phyloP scores from a whole-genome alignment of 2,329 filamentous ascomycete genomes.

The Alternaria hordeiaustralica region DNA sequence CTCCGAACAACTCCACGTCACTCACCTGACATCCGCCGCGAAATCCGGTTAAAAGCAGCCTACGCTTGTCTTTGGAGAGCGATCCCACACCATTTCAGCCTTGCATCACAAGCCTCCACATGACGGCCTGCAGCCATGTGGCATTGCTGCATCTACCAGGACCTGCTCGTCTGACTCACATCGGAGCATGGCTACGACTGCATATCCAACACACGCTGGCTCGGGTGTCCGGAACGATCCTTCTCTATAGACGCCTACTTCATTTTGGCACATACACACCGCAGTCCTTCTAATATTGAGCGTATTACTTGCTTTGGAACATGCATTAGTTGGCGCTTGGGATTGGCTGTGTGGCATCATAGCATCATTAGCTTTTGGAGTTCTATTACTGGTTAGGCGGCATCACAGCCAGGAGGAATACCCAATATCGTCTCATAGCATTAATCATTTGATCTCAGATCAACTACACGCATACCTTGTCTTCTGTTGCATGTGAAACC shows the following conservation, averaged over 20 bases:
- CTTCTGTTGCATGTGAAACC: constrained; percentile 14
- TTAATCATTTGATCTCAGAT: constrained; percentile 29
- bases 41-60: constrained; percentile 28
- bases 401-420: constrained; percentile 31
- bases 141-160: constrained; percentile 27
- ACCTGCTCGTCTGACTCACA: constrained; percentile 33
- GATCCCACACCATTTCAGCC: constrained; percentile 23
- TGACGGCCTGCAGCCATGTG: constrained; percentile 20
- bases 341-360: constrained; percentile 21
- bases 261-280: constrained; percentile 25
- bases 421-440: constrained; percentile 26
- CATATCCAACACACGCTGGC: constrained; percentile 44
- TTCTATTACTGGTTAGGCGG: constrained; percentile 22
- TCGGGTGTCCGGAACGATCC: constrained; percentile 43
- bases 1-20: constrained; percentile 21
- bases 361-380: constrained; percentile 29
- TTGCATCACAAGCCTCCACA: constrained; percentile 12
- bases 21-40: constrained; percentile 29
- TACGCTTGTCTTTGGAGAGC: constrained; percentile 14
- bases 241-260: constrained; percentile 37
- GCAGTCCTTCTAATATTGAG: constrained; percentile 47
- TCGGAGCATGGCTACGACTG: constrained; percentile 29
- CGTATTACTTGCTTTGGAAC: constrained; percentile 29
- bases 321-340: constrained; percentile 46
- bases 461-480: constrained; percentile 1